Percentiles rank a stretch among this genome's conserved stretches.
Evolutionary conservation across 257 asterid species (phyloP).

Genomic region (Jacaranda mimosifolia): DNA sequence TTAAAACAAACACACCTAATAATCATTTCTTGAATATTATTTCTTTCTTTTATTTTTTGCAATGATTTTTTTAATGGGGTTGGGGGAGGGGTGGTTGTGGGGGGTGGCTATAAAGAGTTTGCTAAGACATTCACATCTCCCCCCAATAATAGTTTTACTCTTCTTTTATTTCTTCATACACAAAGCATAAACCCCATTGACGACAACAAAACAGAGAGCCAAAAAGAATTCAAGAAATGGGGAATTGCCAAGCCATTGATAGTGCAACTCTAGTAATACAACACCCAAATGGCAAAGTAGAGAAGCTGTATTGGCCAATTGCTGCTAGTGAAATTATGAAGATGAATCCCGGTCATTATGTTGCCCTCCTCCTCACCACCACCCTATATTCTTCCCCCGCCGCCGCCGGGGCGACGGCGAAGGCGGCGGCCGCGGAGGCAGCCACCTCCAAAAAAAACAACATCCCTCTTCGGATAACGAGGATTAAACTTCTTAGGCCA

Average conservation of each 20-base stretch:
- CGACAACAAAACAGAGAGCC: too few relatives aligned
- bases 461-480: constrained; percentile 63
- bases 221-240: constrained; percentile 52
- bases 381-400: constrained; percentile 59
- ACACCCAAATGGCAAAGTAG: constrained; percentile 81
- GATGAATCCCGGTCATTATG: constrained; percentile 85
- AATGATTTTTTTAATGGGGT: not conserved
- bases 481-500: constrained; percentile 85
- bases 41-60: not conserved
- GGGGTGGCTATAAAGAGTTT: constrained; percentile 44
- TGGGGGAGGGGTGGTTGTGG: constrained; percentile 29
- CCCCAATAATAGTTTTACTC: constrained; percentile 31
- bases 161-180: constrained; percentile 22
- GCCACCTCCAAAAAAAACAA: constrained; percentile 33
- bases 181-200: not conserved
- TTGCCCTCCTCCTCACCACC: constrained; percentile 93
- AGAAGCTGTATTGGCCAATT: constrained; percentile 62
- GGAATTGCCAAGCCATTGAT: constrained; percentile 95
- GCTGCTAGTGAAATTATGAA: constrained; percentile 79
- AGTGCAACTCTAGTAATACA: constrained; percentile 72
- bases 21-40: constrained; percentile 26
- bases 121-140: constrained; percentile 21
- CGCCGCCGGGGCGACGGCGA: constrained; percentile 37
- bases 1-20: constrained; percentile 6
- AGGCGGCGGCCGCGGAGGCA: constrained; percentile 18